phyloP scores from a whole-genome alignment of 148 eudicot species.

The Rhododendron molle region DNA sequence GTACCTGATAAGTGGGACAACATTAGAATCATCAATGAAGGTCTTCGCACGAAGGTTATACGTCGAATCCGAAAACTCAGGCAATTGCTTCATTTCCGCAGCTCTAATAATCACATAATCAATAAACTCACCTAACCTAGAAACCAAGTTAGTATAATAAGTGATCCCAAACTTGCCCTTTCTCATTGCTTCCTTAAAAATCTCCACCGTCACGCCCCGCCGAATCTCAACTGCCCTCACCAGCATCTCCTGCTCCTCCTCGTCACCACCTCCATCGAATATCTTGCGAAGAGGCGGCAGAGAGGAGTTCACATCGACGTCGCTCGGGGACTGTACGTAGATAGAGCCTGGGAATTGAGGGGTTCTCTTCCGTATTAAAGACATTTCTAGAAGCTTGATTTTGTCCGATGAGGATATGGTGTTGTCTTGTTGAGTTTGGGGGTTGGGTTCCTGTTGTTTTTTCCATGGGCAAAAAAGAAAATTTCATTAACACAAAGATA shows the following conservation, averaged over 20 bases:
- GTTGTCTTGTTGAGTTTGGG: constrained; percentile 2
- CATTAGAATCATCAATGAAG: constrained; percentile 54
- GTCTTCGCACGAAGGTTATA: constrained; percentile 72
- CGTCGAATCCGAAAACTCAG: constrained; percentile 43
- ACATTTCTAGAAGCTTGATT: constrained; percentile 47
- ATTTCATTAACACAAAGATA: not conserved
- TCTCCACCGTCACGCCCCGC: constrained; percentile 64
- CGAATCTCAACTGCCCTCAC: constrained; percentile 73
- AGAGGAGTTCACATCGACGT: constrained; percentile 31
- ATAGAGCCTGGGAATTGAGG: constrained; percentile 90
- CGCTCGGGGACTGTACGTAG: constrained; percentile 29
- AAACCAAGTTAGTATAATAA: constrained; percentile 55
- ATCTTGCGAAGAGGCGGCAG: constrained; percentile 37
- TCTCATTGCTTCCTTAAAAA: constrained; percentile 60
- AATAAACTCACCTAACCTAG: constrained; percentile 41
- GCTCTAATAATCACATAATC: constrained; percentile 87
- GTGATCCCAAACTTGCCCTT: constrained; percentile 92
- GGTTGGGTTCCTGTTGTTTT: not conserved
- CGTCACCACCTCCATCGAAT: constrained; percentile 24
- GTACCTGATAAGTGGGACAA: constrained; percentile 78
- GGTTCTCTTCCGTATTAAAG: constrained; percentile 47
- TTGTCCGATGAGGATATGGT: constrained; percentile 30
- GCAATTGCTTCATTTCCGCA: constrained; percentile 60
- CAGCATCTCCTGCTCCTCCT: constrained; percentile 49
- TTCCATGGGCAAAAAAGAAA: not conserved